A percentile compares a stretch with the other conserved stretches of the same genome.
Conservation (phyloP, 768 basidiomycete genomes). For the Xerocomellus dryophilus region DNA sequence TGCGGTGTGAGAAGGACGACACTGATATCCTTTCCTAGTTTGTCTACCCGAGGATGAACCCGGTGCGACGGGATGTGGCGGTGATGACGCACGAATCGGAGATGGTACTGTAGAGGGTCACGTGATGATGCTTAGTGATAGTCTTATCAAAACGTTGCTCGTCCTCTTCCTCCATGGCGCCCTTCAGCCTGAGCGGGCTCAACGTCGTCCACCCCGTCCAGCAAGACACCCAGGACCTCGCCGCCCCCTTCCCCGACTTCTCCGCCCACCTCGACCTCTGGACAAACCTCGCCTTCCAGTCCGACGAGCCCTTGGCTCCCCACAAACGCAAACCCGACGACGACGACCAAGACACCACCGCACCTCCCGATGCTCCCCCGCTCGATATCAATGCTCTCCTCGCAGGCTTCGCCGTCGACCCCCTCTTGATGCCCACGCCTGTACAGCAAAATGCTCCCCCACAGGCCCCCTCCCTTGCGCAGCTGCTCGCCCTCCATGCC, state of each 20-base stretch:
- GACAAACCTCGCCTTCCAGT: constrained; percentile 79
- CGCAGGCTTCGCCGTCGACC: constrained; percentile 41
- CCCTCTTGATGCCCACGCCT: constrained; percentile 36
- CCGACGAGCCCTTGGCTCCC: constrained; percentile 58
- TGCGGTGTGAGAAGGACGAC: neutral
- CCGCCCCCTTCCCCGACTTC: constrained; percentile 68
- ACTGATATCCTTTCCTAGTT: constrained; percentile 47
- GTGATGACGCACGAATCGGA: constrained; percentile 87
- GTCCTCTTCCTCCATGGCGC: constrained; percentile 42
- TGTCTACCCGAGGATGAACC: constrained; percentile 78
- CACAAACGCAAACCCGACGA: constrained; percentile 34
- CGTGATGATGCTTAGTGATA: constrained; percentile 7
- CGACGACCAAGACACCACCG: constrained; percentile 44
- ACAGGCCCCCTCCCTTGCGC: constrained; percentile 57
- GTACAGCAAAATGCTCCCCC: constrained; percentile 28
- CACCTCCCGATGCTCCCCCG: constrained; percentile 34
- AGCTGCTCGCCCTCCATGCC: constrained; percentile 63
- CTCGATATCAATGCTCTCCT: constrained; percentile 43
- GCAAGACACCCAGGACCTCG: constrained; percentile 49
- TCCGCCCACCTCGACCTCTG: constrained; percentile 77
- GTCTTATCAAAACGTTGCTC: constrained; percentile 9
- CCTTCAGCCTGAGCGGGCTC: constrained; percentile 70
- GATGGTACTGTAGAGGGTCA: constrained; percentile 36
- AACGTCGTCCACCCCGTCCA: constrained; percentile 68
- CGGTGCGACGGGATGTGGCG: constrained; percentile 70